Evolutionary conservation across 257 asterid species (phyloP), one percentile per base, ranked within the genome.

Genomic region (Ocimum tenuiflorum): DNA sequence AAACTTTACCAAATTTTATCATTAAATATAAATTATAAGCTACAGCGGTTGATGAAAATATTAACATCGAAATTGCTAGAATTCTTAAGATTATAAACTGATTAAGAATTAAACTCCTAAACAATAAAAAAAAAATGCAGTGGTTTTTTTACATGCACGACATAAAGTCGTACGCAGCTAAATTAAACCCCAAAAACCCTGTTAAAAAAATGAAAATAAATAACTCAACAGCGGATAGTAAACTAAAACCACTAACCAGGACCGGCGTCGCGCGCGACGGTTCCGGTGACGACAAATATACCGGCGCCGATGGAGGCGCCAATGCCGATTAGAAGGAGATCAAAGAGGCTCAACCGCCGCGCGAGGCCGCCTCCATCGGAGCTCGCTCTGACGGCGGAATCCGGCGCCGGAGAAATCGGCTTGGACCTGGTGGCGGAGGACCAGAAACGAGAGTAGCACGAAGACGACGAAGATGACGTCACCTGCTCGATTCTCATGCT

Each of bases 251-350:
- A 72, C 88, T 73, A 27, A 92, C 99, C 99, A 4, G 99, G 99
- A 69, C 99, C 99, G 18, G 95, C 81, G 36, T 89, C 99, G 36
- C 74, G 89, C 9, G 99, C 97, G 6, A 92, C 99, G 10, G 99
- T 92, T n/a, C 96, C 99, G 54, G 99, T 92, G 70, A 92, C 88
- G 23, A 92, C 97, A 58, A 92, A 92, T 43, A 92, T 87, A 6
- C 99, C 99, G 63, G 97, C 96, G 38, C 98, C 98, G 45, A 92
- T 92, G 55, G 98, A 92, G 14, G 97, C 98, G 31, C 99, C 99
- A 60, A 92, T 81, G 38, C 99, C 99, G 0, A 92, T 57, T 10
- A 92, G 87, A 52, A 92, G 67, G 62, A 89, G 97, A 81, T 92
- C 97, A 18, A 92, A 66, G 3, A 89, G 86, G 35, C 94, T 72